phyloP scores from a whole-genome alignment of 2,329 filamentous ascomycete genomes.

The Penicillium sp. region DNA sequence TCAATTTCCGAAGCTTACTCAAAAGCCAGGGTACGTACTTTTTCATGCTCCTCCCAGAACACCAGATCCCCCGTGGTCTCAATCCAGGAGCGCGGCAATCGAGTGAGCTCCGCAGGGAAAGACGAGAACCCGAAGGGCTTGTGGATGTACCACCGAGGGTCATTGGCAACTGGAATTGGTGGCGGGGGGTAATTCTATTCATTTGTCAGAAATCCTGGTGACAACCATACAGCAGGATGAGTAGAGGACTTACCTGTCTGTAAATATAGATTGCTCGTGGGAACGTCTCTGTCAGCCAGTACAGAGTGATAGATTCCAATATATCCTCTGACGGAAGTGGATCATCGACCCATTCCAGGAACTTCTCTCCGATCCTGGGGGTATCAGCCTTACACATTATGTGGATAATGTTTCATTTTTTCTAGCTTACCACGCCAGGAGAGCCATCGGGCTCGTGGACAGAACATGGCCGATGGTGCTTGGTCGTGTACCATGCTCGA shows the following conservation, averaged over 20 bases:
- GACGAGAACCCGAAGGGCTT: constrained; percentile 49
- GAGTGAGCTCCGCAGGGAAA: constrained; percentile 45
- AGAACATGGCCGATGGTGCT: constrained; percentile 37
- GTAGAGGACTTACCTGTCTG: constrained; percentile 26
- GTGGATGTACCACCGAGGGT: constrained; percentile 33
- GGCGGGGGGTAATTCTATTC: constrained; percentile 19
- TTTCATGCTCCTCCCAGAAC: constrained; percentile 35
- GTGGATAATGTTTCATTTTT: no score
- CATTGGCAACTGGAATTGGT: constrained; percentile 14
- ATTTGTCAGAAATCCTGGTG: not conserved
- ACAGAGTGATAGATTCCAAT: constrained; percentile 34
- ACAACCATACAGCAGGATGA: not conserved
- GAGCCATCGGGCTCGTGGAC: constrained; percentile 31
- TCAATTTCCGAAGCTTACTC: not conserved
- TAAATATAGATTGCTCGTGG: constrained; percentile 35
- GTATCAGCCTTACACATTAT: not conserved
- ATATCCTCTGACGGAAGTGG: constrained; percentile 32
- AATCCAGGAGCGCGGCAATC: constrained; percentile 39
- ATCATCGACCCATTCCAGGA: constrained; percentile 37
- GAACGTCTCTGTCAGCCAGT: constrained; percentile 41
- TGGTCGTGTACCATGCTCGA: constrained; percentile 32
- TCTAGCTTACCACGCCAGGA: constrained; percentile 31
- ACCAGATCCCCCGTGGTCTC: constrained; percentile 40
- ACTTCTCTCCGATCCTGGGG: constrained; percentile 41
- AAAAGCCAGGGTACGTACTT: constrained; percentile 21